phyloP scores from a whole-genome alignment of 805 yeast species.

The Cyberlindnera maritima region DNA sequence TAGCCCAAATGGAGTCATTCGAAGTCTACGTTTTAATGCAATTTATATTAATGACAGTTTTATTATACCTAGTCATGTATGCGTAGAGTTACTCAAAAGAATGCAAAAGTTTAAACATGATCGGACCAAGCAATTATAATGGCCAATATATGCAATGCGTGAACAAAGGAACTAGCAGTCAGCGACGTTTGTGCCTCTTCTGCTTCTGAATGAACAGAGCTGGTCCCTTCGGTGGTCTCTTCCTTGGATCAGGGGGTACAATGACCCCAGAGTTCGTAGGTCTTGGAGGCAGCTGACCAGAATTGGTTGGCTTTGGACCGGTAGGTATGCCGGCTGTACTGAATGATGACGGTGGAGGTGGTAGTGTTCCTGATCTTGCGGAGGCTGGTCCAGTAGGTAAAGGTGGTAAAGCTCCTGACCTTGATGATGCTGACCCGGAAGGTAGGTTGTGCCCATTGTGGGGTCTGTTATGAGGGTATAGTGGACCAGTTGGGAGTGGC shows the following conservation, averaged over 20 bases:
- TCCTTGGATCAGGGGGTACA: neutral
- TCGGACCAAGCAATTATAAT: too few relatives aligned
- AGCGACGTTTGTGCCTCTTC: conserved; percentile 7
- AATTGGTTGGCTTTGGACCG: conserved; percentile 9
- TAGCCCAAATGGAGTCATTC: too few relatives aligned
- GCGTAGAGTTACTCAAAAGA: neutral
- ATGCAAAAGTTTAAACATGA: neutral
- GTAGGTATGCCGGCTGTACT: neutral
- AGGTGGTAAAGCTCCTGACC: too few relatives aligned
- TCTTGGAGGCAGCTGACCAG: conserved; percentile 8
- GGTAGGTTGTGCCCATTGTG: too few relatives aligned
- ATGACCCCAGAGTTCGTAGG: conserved; percentile 3
- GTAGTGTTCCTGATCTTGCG: conserved; percentile 18
- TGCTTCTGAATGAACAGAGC: conserved; percentile 2
- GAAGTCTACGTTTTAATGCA: neutral
- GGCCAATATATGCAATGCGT: neutral
- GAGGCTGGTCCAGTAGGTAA: neutral
- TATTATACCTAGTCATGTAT: neutral
- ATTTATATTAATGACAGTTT: neutral
- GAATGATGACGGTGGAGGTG: conserved; percentile 4
- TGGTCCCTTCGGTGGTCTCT: conserved; percentile 6
- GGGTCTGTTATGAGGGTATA: neutral
- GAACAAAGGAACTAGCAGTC: neutral
- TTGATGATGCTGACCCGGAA: too few relatives aligned
- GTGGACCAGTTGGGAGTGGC: neutral